phyloP scores from a whole-genome alignment of 495 filamentous ascomycete species.

The Aspergillus panamensis region DNA sequence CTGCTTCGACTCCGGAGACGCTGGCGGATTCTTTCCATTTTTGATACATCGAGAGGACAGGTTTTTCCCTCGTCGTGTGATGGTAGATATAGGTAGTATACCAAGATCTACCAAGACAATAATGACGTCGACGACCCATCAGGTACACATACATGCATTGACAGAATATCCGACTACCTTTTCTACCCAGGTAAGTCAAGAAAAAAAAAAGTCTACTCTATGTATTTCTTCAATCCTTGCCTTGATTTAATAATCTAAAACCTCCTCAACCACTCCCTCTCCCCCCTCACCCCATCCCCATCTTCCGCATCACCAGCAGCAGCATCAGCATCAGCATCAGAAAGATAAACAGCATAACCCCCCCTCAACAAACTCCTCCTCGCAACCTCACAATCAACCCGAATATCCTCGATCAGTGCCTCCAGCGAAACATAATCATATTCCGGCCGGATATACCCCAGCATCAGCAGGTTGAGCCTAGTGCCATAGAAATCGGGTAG shows the following conservation, averaged over 20 bases:
- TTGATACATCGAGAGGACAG: background rate
- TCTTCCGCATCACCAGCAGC: background rate
- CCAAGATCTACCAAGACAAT: background rate
- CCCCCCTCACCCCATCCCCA: slow-evolving; percentile 23
- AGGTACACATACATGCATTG: background rate
- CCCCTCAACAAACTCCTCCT: slow-evolving; percentile 64
- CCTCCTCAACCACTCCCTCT: slow-evolving; percentile 38
- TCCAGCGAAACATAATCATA: slow-evolving; percentile 83
- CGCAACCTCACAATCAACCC: slow-evolving; percentile 81
- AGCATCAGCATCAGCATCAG: background rate
- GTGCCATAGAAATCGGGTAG: slow-evolving; percentile 78
- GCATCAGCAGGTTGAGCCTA: slow-evolving; percentile 69
- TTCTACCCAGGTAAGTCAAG: too few species aligned
- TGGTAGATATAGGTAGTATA: background rate
- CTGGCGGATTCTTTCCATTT: slow-evolving; percentile 22
- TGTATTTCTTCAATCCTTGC: too few species aligned
- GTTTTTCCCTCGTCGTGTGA: background rate
- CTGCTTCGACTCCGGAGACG: slow-evolving; percentile 20
- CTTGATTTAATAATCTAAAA: slow-evolving; percentile 22
- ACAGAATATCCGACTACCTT: too few species aligned
- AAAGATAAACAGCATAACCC: slow-evolving; percentile 56
- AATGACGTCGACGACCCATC: slow-evolving; percentile 5
- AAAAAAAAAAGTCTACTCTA: background rate
- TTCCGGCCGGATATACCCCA: slow-evolving; percentile 87
- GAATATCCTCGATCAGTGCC: slow-evolving; percentile 81